Evolutionary conservation across 2,329 filamentous ascomycete genomes (phyloP).

Genomic region (Pseudogymnoascus sp.): DNA sequence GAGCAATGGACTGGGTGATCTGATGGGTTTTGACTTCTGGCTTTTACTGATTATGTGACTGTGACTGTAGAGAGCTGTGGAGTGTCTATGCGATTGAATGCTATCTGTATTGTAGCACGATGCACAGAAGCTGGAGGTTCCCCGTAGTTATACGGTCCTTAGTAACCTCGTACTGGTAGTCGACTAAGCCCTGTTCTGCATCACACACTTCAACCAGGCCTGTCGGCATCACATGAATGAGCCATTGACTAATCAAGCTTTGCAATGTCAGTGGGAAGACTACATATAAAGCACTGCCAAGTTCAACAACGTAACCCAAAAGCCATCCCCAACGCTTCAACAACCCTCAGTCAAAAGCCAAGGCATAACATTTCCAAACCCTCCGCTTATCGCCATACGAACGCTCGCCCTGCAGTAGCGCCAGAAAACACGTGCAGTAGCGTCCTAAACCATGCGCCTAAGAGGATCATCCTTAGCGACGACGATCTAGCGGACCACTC

Average conservation of each 20-base stretch:
- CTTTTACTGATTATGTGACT: neutral
- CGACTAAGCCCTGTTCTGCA: neutral
- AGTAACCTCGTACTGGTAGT: neutral
- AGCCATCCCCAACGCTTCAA: neutral
- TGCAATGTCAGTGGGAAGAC: neutral
- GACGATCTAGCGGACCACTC: neutral
- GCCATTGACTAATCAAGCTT: neutral
- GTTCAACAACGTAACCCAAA: neutral
- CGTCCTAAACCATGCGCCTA: neutral
- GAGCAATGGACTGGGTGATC: slow-evolving; percentile 4
- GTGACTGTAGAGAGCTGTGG: neutral
- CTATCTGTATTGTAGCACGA: neutral
- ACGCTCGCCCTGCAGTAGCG: neutral
- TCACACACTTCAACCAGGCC: neutral
- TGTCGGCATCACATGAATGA: neutral
- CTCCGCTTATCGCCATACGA: neutral
- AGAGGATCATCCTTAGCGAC: too few relatives aligned
- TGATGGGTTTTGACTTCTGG: neutral
- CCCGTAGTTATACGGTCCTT: neutral
- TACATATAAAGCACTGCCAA: too few relatives aligned
- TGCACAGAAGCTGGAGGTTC: neutral
- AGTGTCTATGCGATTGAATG: neutral
- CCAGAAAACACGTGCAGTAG: neutral
- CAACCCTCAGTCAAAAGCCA: neutral
- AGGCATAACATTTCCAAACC: neutral